Conservation (phyloP, 352 stramenopile species). For the Phytopythium mirpurense region DNA sequence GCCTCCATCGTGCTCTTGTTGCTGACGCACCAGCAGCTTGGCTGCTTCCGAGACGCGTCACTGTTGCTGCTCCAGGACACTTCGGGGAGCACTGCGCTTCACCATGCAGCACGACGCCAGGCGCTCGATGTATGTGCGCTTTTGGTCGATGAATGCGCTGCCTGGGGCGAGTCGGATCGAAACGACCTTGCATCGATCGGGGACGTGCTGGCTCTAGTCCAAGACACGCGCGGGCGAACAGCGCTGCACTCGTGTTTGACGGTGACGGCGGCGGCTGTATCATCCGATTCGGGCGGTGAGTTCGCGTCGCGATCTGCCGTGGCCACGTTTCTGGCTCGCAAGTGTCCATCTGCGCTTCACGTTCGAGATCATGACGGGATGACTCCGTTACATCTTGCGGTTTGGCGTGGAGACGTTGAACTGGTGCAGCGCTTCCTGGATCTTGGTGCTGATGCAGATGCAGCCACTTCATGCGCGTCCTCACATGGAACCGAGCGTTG, state of each 20-base stretch:
- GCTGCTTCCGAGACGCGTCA: constrained; percentile 11
- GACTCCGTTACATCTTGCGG: constrained; percentile 41
- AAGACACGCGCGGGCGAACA: constrained; percentile 40
- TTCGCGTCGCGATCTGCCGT: constrained; percentile 1
- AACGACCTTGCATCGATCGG: not conserved
- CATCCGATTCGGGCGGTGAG: not conserved
- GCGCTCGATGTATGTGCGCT: constrained; percentile 39
- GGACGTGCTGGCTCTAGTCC: constrained; percentile 23
- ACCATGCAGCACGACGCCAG: constrained; percentile 38
- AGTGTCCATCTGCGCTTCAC: constrained; percentile 28
- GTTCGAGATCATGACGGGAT: constrained; percentile 33
- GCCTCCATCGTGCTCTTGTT: constrained; percentile 22
- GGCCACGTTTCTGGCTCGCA: constrained; percentile 21
- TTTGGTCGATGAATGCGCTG: constrained; percentile 18
- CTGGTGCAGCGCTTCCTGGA: constrained; percentile 38
- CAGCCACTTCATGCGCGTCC: not conserved
- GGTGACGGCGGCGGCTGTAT: constrained; percentile 1
- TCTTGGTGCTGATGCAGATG: constrained; percentile 35
- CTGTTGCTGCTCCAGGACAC: constrained; percentile 19
- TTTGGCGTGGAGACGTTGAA: constrained; percentile 20
- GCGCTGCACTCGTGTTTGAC: constrained; percentile 43
- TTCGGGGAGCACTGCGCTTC: constrained; percentile 37
- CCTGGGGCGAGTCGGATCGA: not conserved
- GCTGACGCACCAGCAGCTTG: not conserved
- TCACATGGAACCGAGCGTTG: not conserved